Percentiles rank a stretch among this genome's conserved stretches.
Evolutionary conservation across 1,139 yeast species (phyloP).

Genomic region (Chernovozyma aurita): DNA sequence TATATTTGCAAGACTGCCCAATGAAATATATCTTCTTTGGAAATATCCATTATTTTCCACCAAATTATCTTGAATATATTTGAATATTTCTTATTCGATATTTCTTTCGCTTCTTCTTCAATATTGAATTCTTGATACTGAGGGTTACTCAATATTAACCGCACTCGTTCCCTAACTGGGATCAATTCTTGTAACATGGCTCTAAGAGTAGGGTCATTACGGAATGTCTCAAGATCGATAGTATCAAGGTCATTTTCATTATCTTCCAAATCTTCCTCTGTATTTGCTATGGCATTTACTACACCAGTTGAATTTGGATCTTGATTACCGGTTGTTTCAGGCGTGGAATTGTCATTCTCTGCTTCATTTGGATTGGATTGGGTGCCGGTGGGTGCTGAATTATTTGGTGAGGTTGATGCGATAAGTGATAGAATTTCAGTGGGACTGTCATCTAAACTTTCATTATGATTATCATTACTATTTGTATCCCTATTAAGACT

Average conservation of each 20-base stretch:
- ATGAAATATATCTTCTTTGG: slow-evolving; percentile 42
- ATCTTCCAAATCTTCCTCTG: slow-evolving; percentile 12
- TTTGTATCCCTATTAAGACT: slow-evolving; percentile 4
- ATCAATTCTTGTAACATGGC: slow-evolving; percentile 38
- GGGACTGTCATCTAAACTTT: slow-evolving; percentile 5
- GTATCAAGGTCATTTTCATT: slow-evolving; percentile 21
- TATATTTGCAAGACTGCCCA: slow-evolving; percentile 47
- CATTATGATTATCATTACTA: slow-evolving; percentile 6
- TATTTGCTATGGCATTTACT: background rate
- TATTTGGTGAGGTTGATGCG: background rate
- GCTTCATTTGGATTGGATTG: slow-evolving; percentile 1
- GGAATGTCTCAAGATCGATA: slow-evolving; percentile 38
- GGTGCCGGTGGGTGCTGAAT: background rate
- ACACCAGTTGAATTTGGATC: background rate
- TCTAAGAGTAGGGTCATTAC: slow-evolving; percentile 36
- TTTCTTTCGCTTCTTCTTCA: slow-evolving; percentile 40
- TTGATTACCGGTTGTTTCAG: background rate
- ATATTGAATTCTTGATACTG: slow-evolving; percentile 25
- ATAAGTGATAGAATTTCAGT: background rate
- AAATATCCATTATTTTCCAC: slow-evolving; percentile 56
- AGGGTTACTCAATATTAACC: slow-evolving; percentile 29
- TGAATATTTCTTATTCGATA: slow-evolving; percentile 33
- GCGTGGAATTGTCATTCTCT: no score
- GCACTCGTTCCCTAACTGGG: slow-evolving; percentile 37
- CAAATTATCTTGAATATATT: slow-evolving; percentile 33